These are phyloP conservation scores for Fusarium anthophilum DNA, from an alignment of 2,329 filamentous ascomycete genomes.

Conservation along the genomic window DNA sequence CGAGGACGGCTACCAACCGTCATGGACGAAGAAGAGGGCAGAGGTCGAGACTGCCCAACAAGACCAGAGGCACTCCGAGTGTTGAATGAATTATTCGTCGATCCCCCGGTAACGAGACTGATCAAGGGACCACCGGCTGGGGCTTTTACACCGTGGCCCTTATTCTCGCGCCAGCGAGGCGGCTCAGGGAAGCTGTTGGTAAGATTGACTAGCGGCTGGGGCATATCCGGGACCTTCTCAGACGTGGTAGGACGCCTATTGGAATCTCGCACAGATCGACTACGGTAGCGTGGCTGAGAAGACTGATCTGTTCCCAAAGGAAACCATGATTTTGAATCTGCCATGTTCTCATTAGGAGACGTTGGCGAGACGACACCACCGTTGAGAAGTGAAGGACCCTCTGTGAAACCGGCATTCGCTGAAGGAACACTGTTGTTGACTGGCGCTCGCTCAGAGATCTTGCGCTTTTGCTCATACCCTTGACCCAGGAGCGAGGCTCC, in stretches of 20 bases:
- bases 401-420: constrained; percentile 57
- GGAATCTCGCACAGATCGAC: constrained; percentile 35
- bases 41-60: constrained; percentile 26
- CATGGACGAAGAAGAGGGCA: constrained; percentile 25
- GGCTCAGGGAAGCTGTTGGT: constrained; percentile 70
- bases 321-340: constrained; percentile 49
- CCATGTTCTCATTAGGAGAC: constrained; percentile 39
- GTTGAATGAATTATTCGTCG: constrained; percentile 15
- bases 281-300: constrained; percentile 42
- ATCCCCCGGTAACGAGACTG: constrained; percentile 53
- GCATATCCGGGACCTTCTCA: constrained; percentile 45
- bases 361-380: constrained; percentile 40
- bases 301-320: constrained; percentile 51
- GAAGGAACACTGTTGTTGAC: constrained; percentile 40
- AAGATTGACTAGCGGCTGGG: constrained; percentile 74
- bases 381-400: constrained; percentile 67
- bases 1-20: constrained; percentile 27
- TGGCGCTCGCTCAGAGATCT: constrained; percentile 43
- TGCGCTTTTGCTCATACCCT: constrained; percentile 57
- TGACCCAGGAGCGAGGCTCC: constrained; percentile 66
- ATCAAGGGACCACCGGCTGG: constrained; percentile 56
- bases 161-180: constrained; percentile 63
- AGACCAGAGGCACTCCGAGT: constrained; percentile 27
- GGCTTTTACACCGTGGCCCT: constrained; percentile 58
- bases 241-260: constrained; percentile 38